Base-by-base conservation (phyloP, 2,329 filamentous ascomycete genomes). In the Botryotinia globosa region DNA sequence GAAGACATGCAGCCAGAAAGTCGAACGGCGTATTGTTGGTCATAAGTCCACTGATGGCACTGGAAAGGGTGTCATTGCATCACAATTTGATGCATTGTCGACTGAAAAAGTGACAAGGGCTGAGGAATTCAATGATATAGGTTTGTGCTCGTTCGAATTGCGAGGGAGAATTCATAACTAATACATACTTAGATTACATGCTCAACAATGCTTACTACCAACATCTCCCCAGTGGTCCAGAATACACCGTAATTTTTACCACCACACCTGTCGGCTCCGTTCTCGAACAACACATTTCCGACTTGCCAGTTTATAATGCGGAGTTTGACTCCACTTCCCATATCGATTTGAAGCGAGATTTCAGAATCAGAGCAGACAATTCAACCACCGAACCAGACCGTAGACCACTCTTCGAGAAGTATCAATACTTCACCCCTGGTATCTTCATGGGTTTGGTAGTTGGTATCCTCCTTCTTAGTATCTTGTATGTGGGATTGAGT, bases 371-470 rank as follows among this genome's bases (percentile, higher is more conserved):
- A n/a, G 82, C 82, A 29, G 79, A 80, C 25, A 85, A 87, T 73
- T 79, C 75, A 70, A 83, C 81, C 10, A 79, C 83, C 58, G 85
- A 83, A 44, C 80, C 85, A 34, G 81, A 86, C 73, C 85, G 82
- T 51, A 81, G 86, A 44, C 85, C 89, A 6, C 83, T 97, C 61
- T 98, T 99, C 79, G 92, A 97, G 83, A 94, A 92, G 82, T 99
- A 99, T 82, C 92, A 97, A 81, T 98, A 94, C 84, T 92, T 99
- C 77, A 95, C 91, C 18, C 93, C 94, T 79, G 93, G 93, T 72
- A 89, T 98, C 76, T 98, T 98, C 83, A 97, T 97, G 92, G 92
- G 89, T 42, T 84, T 97, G 32, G 80, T 94, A 54, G 90, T 90
- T 34, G 84, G 88, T 4, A 81, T 96, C 29, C 81, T 97, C 56